phyloP scores from a whole-genome alignment of 352 stramenopile genomes.

The Peronospora farinosa region DNA sequence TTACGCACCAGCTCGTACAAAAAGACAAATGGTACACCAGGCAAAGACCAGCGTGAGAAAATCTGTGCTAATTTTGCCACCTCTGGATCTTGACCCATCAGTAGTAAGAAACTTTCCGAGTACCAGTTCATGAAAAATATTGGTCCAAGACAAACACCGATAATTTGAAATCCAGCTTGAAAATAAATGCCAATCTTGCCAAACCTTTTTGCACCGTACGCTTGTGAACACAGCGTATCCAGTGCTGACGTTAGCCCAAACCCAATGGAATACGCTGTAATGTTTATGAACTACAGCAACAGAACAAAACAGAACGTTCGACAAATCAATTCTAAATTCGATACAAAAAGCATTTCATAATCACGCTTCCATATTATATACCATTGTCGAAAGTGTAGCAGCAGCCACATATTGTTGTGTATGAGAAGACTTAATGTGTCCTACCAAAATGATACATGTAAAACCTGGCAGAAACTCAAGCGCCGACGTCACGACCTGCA shows the following conservation, averaged over 20 bases:
- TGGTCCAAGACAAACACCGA: conserved; percentile 40
- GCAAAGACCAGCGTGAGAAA: conserved; percentile 53
- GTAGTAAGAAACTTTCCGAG: conserved; percentile 42
- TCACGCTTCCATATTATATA: conserved; percentile 9
- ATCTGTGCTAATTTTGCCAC: conserved; percentile 48
- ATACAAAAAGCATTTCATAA: neutral
- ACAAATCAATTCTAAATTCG: neutral
- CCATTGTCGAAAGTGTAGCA: conserved; percentile 63
- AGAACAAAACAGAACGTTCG: neutral
- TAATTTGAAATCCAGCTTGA: conserved; percentile 55
- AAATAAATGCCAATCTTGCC: conserved; percentile 76
- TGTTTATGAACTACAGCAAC: conserved; percentile 49
- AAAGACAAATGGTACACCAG: conserved; percentile 75
- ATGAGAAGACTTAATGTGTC: conserved; percentile 46
- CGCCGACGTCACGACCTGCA: conserved; percentile 34
- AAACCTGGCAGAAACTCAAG: conserved; percentile 47
- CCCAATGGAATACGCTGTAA: conserved; percentile 55
- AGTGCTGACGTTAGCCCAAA: conserved; percentile 63
- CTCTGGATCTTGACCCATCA: conserved; percentile 47
- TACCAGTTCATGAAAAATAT: conserved; percentile 64
- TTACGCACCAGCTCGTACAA: conserved; percentile 80
- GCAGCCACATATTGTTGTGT: conserved; percentile 64
- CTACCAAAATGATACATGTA: conserved; percentile 57
- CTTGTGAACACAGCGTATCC: conserved; percentile 71
- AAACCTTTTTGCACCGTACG: conserved; percentile 49